Percentiles rank a stretch among this genome's conserved stretches.
Evolutionary conservation across 441 rosid genomes (phyloP).

Genomic region (Pelargonium citronellum): DNA sequence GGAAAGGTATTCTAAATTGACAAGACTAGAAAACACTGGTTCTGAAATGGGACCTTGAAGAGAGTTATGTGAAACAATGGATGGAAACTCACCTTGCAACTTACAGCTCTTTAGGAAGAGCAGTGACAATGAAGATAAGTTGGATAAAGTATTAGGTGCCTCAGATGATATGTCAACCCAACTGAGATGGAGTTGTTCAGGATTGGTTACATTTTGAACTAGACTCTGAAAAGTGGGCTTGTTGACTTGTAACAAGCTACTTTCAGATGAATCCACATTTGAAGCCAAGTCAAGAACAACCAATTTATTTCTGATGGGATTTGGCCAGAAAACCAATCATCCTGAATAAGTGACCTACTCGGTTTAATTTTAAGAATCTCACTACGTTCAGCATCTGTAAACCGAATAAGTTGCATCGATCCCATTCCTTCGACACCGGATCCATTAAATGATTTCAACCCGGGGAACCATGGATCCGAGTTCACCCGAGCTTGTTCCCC

Average conservation of each 20-base stretch:
- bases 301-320: slow-evolving; percentile 17
- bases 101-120: not conserved
- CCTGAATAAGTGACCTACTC: no score
- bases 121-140: slow-evolving; percentile 9
- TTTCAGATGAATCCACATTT: fast-evolving
- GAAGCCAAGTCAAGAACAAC: slow-evolving; percentile 15
- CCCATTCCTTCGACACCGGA: no score
- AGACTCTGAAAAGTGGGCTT: not conserved
- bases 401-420: no score
- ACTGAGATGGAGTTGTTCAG: slow-evolving; percentile 9
- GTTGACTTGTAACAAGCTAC: not conserved
- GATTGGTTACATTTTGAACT: slow-evolving; percentile 20
- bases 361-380: no score
- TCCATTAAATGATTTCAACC: no score
- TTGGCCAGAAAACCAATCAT: slow-evolving; percentile 14
- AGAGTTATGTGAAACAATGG: not conserved
- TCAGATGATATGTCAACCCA: fast-evolving
- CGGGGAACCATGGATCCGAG: no score
- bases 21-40: not conserved
- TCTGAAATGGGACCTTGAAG: not conserved
- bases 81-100: slow-evolving; percentile 23
- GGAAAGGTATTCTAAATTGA: not conserved
- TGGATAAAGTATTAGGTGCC: not conserved
- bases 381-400: no score
- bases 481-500: no score